phyloP scores from a whole-genome alignment of 345 rosid species.

The Aquilaria sinensis region DNA sequence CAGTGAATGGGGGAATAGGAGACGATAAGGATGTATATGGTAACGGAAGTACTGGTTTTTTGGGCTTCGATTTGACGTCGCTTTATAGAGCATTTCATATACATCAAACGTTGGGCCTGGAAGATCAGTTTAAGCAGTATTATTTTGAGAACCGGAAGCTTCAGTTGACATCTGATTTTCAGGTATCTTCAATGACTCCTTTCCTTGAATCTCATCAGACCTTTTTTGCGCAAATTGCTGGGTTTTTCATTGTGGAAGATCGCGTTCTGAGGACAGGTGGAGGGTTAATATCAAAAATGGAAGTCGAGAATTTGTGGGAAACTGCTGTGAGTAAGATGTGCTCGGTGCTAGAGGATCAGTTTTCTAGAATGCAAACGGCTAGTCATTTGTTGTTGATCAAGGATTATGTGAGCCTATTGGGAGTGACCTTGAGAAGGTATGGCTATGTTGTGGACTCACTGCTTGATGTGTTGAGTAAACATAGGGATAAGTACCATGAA shows the following conservation, averaged over 20 bases:
- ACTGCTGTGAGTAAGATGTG: conserved; percentile 94
- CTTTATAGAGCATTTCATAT: conserved; percentile 88
- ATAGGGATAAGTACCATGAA: conserved; percentile 93
- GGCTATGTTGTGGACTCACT: conserved; percentile 83
- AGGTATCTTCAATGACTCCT: conserved; percentile 97
- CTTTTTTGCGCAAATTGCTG: conserved; percentile 94
- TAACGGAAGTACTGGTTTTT: conserved; percentile 40
- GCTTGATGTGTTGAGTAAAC: conserved; percentile 92
- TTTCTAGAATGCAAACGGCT: conserved; percentile 98
- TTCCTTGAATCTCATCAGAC: conserved; percentile 98
- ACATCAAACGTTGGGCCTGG: conserved; percentile 80
- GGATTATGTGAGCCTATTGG: conserved; percentile 95
- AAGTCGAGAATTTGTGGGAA: conserved; percentile 94
- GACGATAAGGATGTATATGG: conserved; percentile 43
- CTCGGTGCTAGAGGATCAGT: conserved; percentile 93
- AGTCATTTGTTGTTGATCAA: conserved; percentile 89
- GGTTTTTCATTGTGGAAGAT: conserved; percentile 93
- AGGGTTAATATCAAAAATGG: conserved; percentile 70
- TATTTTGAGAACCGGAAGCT: conserved; percentile 89
- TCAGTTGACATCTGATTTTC: conserved; percentile 92
- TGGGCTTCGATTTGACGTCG: conserved; percentile 78
- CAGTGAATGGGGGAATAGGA: conserved; percentile 22
- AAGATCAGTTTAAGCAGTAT: conserved; percentile 80
- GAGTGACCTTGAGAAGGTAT: conserved; percentile 79
- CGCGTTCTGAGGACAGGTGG: conserved; percentile 87